Evolutionary conservation across 768 basidiomycete species (phyloP).

Genomic region (Pseudohyphozyma bogoriensis): DNA sequence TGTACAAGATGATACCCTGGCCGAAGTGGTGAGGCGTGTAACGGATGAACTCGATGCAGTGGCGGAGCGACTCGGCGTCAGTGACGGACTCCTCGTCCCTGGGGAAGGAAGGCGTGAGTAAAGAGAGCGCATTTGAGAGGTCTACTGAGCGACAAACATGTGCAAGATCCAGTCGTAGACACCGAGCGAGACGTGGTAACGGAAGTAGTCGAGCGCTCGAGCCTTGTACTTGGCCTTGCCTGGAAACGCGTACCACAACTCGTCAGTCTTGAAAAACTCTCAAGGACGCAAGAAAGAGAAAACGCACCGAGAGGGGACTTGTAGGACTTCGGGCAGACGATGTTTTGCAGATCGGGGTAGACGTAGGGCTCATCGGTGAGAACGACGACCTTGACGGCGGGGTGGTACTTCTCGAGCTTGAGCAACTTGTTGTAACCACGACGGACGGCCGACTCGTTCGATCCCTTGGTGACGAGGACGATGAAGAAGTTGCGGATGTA

Average conservation of each 20-base stretch:
- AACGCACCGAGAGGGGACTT: slow-evolving; percentile 32
- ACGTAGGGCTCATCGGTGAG: slow-evolving; percentile 34
- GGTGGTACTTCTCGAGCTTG: slow-evolving; percentile 36
- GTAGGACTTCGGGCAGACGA: slow-evolving; percentile 37
- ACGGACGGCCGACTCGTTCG: slow-evolving; percentile 36
- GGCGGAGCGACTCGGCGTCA: slow-evolving; percentile 34
- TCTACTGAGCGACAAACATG: slow-evolving; percentile 14
- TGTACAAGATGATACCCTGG: slow-evolving; percentile 37
- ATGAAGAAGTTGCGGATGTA: slow-evolving; percentile 38
- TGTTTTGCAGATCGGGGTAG: slow-evolving; percentile 37
- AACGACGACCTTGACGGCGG: slow-evolving; percentile 36
- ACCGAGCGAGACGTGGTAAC: slow-evolving; percentile 35
- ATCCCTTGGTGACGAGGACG: slow-evolving; percentile 37
- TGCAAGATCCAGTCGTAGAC: slow-evolving; percentile 37
- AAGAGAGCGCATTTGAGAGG: not conserved
- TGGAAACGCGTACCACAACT: not conserved
- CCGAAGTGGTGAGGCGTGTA: slow-evolving; percentile 37
- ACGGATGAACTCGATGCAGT: slow-evolving; percentile 35
- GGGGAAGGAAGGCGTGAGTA: not conserved
- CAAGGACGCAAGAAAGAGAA: not conserved
- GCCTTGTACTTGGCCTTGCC: slow-evolving; percentile 38
- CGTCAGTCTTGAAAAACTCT: not conserved
- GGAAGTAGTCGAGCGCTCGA: slow-evolving; percentile 37
- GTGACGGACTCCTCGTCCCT: slow-evolving; percentile 37
- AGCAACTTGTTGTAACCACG: slow-evolving; percentile 36